These are phyloP conservation scores for Penicillium lividum DNA, from an alignment of 495 filamentous ascomycete species.

Conservation along the genomic window DNA sequence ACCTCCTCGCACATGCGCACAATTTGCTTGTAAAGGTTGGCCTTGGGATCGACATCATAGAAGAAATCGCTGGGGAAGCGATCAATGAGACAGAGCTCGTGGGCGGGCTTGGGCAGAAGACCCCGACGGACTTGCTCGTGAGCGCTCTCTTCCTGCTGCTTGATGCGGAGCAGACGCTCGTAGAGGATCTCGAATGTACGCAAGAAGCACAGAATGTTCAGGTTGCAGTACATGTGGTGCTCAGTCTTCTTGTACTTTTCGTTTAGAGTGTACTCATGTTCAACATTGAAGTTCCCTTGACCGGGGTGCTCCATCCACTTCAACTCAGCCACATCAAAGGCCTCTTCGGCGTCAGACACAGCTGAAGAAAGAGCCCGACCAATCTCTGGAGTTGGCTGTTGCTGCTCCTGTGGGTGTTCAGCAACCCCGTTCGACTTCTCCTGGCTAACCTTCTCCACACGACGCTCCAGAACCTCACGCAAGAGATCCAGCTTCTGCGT, in stretches of 20 bases:
- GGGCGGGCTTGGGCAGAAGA: slow-evolving; percentile 69
- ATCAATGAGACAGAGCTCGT: slow-evolving; percentile 73
- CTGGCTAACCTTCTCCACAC: slow-evolving; percentile 58
- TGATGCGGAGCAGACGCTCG: slow-evolving; percentile 77
- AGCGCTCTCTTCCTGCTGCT: slow-evolving; percentile 71
- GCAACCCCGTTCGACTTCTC: slow-evolving; percentile 71
- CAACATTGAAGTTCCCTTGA: slow-evolving; percentile 49
- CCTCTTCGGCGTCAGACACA: slow-evolving; percentile 48
- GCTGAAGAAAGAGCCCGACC: slow-evolving; percentile 52
- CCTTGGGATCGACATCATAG: slow-evolving; percentile 58
- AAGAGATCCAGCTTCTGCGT: slow-evolving; percentile 79
- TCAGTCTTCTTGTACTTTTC: slow-evolving; percentile 74
- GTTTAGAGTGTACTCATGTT: slow-evolving; percentile 71
- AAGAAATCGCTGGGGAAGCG: slow-evolving; percentile 82
- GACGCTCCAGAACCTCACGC: slow-evolving; percentile 79
- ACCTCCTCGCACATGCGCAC: slow-evolving; percentile 68
- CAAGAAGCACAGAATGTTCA: slow-evolving; percentile 90
- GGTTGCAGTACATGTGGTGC: slow-evolving; percentile 87
- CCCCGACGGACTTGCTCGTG: slow-evolving; percentile 69
- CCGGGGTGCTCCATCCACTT: slow-evolving; percentile 63
- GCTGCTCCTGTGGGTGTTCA: slow-evolving; percentile 4
- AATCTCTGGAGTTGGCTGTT: slow-evolving; percentile 63
- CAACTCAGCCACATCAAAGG: slow-evolving; percentile 46
- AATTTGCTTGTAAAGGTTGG: slow-evolving; percentile 70
- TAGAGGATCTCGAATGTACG: slow-evolving; percentile 87